Conservation (phyloP, 1,139 yeast species). For the Petasospora fabianii region DNA sequence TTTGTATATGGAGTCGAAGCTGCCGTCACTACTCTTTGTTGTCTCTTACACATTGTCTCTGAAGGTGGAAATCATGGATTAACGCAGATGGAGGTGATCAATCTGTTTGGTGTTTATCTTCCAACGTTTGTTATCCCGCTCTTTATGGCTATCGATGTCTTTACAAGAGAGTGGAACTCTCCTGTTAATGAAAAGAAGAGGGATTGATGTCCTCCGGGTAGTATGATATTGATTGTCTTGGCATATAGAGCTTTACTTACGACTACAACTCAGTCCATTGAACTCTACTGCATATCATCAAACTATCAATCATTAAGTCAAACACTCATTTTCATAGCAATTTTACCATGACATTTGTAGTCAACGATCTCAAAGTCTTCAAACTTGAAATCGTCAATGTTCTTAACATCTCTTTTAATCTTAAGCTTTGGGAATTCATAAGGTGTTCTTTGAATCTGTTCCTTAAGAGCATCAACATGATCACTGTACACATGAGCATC, state of each 20-base stretch:
- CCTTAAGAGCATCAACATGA: constrained; percentile 85
- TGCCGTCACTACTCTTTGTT: constrained; percentile 64
- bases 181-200: constrained; percentile 1
- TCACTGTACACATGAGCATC: constrained; percentile 94
- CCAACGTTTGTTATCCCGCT: constrained; percentile 71
- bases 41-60: constrained; percentile 44
- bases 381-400: constrained; percentile 81
- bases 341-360: constrained; percentile 77
- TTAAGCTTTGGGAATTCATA: constrained; percentile 72
- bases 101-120: constrained; percentile 49
- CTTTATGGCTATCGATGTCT: constrained; percentile 48
- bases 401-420: constrained; percentile 61
- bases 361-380: constrained; percentile 82
- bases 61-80: constrained; percentile 35
- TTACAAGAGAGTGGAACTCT: constrained; percentile 24
- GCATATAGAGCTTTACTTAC: too few species aligned
- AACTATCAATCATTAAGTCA: too few species aligned
- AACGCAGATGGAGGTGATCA: constrained; percentile 33
- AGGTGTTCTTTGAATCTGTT: constrained; percentile 74
- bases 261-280: too few species aligned
- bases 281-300: too few species aligned
- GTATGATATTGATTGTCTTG: too few species aligned
- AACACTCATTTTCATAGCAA: constrained; percentile 83
- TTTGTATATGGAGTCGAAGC: constrained; percentile 79
- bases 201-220: too few species aligned